Evolutionary conservation across 2,329 filamentous ascomycete genomes (phyloP).

Genomic region (Scorias spongiosa): DNA sequence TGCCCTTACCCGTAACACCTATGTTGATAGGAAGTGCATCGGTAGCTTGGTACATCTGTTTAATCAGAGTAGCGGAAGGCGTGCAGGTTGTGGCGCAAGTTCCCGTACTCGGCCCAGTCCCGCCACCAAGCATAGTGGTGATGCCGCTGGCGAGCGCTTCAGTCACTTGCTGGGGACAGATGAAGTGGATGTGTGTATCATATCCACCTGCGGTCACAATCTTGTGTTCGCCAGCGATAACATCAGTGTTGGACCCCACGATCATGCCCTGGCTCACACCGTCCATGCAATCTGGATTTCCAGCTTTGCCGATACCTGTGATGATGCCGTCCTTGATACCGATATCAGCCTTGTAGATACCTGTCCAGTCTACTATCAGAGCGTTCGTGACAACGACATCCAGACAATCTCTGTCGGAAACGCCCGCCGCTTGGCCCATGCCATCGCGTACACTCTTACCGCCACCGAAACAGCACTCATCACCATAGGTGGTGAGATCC

Average conservation of each 20-base stretch:
- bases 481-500: constrained; percentile 68
- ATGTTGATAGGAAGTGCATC: constrained; percentile 73
- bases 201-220: constrained; percentile 80
- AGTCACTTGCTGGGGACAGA: constrained; percentile 75
- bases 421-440: constrained; percentile 77
- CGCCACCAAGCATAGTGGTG: constrained; percentile 77
- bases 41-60: constrained; percentile 74
- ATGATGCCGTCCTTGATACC: constrained; percentile 76
- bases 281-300: constrained; percentile 88
- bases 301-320: constrained; percentile 76
- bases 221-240: constrained; percentile 80
- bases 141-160: constrained; percentile 71
- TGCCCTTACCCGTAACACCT: constrained; percentile 83
- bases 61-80: constrained; percentile 64
- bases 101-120: constrained; percentile 72
- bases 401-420: constrained; percentile 52
- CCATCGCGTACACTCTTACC: constrained; percentile 85
- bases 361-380: constrained; percentile 72
- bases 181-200: constrained; percentile 80
- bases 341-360: constrained; percentile 90
- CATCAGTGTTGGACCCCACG: constrained; percentile 74
- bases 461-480: constrained; percentile 86
- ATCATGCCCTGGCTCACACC: constrained; percentile 62
- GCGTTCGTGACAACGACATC: constrained; percentile 80
- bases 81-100: constrained; percentile 86